phyloP scores from a whole-genome alignment of 306 rosid species.

The Sindora glabra region DNA sequence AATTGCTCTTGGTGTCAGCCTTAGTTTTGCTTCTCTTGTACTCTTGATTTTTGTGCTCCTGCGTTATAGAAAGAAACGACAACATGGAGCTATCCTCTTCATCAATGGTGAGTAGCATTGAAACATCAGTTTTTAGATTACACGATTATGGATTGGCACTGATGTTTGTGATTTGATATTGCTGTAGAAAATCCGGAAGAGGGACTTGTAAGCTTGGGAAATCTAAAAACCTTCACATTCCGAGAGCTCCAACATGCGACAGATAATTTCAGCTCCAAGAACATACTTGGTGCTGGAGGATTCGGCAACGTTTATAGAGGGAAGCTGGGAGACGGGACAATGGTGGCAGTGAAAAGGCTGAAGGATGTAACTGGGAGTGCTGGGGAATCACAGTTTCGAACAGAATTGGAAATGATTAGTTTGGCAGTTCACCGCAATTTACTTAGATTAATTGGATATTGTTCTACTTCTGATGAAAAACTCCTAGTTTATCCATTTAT shows the following conservation, averaged over 20 bases:
- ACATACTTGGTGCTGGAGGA: constrained; percentile 95
- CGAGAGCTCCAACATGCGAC: constrained; percentile 86
- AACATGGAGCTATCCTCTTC: constrained; percentile 47
- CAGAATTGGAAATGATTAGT: constrained; percentile 97
- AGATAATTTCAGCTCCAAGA: constrained; percentile 64
- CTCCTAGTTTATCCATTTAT: constrained; percentile 91
- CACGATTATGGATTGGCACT: not conserved
- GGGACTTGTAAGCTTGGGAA: constrained; percentile 71
- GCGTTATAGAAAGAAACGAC: constrained; percentile 62
- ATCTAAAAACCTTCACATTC: constrained; percentile 70
- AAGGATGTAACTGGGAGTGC: constrained; percentile 83
- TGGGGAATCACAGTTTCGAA: constrained; percentile 84
- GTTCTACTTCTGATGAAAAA: constrained; percentile 75
- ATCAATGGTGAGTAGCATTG: constrained; percentile 48
- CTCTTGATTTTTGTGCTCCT: constrained; percentile 41
- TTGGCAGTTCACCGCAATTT: constrained; percentile 90
- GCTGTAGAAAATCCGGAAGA: constrained; percentile 68
- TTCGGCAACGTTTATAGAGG: constrained; percentile 92
- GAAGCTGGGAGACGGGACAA: constrained; percentile 69
- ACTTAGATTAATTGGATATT: constrained; percentile 78
- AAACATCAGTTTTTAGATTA: not conserved
- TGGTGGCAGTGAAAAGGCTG: constrained; percentile 93
- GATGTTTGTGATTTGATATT: constrained; percentile 1
- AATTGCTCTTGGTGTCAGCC: constrained; percentile 74
- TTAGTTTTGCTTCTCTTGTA: constrained; percentile 51